A percentile compares a stretch with the other conserved stretches of the same genome.
Evolutionary conservation across 805 yeast genomes (phyloP).

Genomic region (Kluyveromyces wickerhamii): DNA sequence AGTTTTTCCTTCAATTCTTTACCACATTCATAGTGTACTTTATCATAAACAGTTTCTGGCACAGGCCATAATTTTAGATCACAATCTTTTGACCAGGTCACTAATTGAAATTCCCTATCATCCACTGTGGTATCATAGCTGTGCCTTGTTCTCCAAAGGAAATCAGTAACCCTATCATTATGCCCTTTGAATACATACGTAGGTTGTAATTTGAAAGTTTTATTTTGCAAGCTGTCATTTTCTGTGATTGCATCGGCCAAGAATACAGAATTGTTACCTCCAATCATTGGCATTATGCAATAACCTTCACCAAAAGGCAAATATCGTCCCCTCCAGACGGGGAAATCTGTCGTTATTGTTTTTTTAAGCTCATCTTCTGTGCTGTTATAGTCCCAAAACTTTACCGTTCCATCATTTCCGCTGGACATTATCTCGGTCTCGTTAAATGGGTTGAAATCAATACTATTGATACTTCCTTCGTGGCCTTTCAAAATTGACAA

Average conservation of each 20-base stretch:
- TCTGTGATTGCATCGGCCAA: constrained; percentile 22
- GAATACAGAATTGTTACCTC: constrained; percentile 54
- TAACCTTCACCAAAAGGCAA: constrained; percentile 86
- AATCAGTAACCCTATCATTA: constrained; percentile 76
- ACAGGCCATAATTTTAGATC: constrained; percentile 80
- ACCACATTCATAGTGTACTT: constrained; percentile 36
- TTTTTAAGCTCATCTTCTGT: constrained; percentile 40
- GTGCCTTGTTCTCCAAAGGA: constrained; percentile 73
- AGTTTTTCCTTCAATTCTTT: constrained; percentile 31
- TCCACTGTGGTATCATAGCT: constrained; percentile 37
- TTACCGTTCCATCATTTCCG: constrained; percentile 79
- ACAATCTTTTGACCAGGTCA: constrained; percentile 89
- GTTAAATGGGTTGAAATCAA: constrained; percentile 65
- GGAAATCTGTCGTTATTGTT: constrained; percentile 65
- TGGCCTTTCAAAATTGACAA: constrained; percentile 65
- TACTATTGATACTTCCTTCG: constrained; percentile 77
- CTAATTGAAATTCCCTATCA: constrained; percentile 81
- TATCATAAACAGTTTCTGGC: constrained; percentile 39
- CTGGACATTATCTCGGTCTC: constrained; percentile 65
- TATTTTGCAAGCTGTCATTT: constrained; percentile 6
- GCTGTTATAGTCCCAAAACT: constrained; percentile 63
- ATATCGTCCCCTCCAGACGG: constrained; percentile 82
- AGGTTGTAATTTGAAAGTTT: constrained; percentile 37
- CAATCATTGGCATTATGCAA: constrained; percentile 84
- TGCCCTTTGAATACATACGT: constrained; percentile 70